Evolutionary conservation across 1,139 yeast genomes (phyloP), one percentile per base, ranked within the genome.

Genomic region (Wickerhamomyces sp.): DNA sequence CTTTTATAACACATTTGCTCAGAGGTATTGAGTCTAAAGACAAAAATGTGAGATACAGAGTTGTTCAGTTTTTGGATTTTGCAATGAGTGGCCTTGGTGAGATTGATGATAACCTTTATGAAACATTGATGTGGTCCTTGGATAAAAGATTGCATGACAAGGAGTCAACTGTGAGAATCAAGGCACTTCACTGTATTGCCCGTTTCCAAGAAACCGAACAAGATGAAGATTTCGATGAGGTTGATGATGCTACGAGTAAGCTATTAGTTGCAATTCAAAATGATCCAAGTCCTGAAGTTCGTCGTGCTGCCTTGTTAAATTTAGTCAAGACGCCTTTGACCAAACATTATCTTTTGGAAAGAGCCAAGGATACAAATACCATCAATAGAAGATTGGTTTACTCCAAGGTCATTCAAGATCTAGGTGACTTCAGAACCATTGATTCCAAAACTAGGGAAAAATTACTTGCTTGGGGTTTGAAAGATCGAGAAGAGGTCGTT

Each of bases 281-380:
- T 52, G 98, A 91, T 57, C 75, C 87, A 3, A 80, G 81, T 48
- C 79, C 96, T 1, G 98, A 91, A 46, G 96, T 89, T 1, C 71
- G 98, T 47, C 68, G 96, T 36, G 88, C 95, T 0, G 93, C 91
- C 1, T 60, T 88, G 48, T 62, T 83, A 31, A 85, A 87, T 52
- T 55, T 89, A 25, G 73, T 71, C 16, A 79, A 78, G 48, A 73
- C 71, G 31, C 54, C 61, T 11, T 46, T 54, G 2, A 81, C 89
- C 0, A 61, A 77, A 20, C 78, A 83, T 1, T 70, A 67, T 40
- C 61, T 88, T 2, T 62, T 88, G 31, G 94, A 84, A 51, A 69
- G 97, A 42, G 95, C 95, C 0, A 71, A 95, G 40, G 98, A 91
- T 57, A 65, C 68, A 2, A 85, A 84, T 51, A 63, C 80, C 1